phyloP scores from a whole-genome alignment of 345 rosid genomes.

The Tarenaya hassleriana region DNA sequence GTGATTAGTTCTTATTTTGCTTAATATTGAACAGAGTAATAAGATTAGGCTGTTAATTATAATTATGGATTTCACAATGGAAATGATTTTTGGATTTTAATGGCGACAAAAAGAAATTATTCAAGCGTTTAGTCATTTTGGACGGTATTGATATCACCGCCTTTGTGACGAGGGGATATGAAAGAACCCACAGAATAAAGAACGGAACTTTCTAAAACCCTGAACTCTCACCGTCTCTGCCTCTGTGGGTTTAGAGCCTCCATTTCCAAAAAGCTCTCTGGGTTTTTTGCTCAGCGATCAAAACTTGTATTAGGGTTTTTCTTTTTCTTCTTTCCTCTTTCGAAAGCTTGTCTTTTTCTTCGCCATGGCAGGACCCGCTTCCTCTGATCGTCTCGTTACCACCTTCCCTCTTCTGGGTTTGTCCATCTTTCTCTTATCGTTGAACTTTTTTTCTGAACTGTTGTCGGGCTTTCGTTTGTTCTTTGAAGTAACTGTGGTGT shows the following conservation, averaged over 20 bases:
- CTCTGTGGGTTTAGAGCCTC: slow-evolving; percentile 16
- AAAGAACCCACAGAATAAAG: slow-evolving; percentile 24
- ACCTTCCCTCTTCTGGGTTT: slow-evolving; percentile 40
- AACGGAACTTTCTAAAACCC: slow-evolving; percentile 25
- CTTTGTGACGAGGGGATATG: slow-evolving; percentile 25
- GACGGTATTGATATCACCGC: slow-evolving; percentile 31
- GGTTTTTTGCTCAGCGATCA: too few species aligned
- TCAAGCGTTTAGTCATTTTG: too few species aligned
- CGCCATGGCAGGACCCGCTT: slow-evolving; percentile 41
- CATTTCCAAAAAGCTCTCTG: slow-evolving; percentile 9
- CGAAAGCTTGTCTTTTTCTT: slow-evolving; percentile 15
- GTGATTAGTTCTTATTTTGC: too few species aligned
- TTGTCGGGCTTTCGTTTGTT: slow-evolving; percentile 1
- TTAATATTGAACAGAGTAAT: too few species aligned
- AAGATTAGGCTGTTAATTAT: too few species aligned
- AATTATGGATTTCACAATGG: too few species aligned
- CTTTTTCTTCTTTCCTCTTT: slow-evolving; percentile 6
- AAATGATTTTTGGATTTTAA: too few species aligned
- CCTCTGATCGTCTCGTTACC: slow-evolving; percentile 54
- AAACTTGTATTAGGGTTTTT: slow-evolving; percentile 34
- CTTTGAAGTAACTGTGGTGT: too few species aligned
- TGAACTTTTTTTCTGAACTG: neutral
- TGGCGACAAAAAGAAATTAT: too few species aligned
- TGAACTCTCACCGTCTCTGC: slow-evolving; percentile 21
- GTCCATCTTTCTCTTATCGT: slow-evolving; percentile 15